Evolutionary conservation across 176 grass and related monocot species (phyloP).

Genomic region (Eleusine indica): DNA sequence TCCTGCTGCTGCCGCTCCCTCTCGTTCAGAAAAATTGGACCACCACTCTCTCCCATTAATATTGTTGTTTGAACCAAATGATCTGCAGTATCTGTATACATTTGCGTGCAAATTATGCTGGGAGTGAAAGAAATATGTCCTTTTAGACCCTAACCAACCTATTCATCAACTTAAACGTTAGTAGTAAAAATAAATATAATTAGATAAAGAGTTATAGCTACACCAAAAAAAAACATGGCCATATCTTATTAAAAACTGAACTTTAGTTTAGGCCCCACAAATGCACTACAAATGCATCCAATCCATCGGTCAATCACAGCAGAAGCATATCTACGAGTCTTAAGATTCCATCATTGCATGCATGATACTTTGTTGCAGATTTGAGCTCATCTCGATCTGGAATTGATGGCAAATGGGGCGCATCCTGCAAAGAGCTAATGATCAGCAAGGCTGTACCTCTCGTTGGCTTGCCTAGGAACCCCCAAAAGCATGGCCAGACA

Average conservation of each 20-base stretch:
- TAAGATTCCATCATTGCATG: conserved; percentile 49
- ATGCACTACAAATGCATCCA: conserved; percentile 34
- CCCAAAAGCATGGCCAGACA: conserved; percentile 37
- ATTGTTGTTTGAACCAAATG: conserved; percentile 14
- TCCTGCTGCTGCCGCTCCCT: conserved; percentile 25
- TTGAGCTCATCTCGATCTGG: conserved; percentile 51
- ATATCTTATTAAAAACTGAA: background rate
- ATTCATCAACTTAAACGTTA: too few species aligned
- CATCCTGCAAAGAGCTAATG: conserved; percentile 39
- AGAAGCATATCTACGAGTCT: conserved; percentile 13
- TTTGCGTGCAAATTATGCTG: background rate
- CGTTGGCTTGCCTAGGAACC: conserved; percentile 14
- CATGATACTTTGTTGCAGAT: conserved; percentile 42
- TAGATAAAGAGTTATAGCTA: background rate
- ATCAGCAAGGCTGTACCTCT: conserved; percentile 31
- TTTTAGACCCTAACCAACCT: too few species aligned
- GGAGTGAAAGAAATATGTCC: background rate
- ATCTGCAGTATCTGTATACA: conserved; percentile 6
- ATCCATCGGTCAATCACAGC: conserved; percentile 41
- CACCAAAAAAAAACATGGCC: background rate
- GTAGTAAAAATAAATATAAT: background rate
- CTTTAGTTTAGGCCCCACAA: background rate
- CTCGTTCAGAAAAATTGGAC: conserved; percentile 44
- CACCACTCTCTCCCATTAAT: conserved; percentile 1
- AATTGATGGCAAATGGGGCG: conserved; percentile 47